Evolutionary conservation across 2,329 filamentous ascomycete genomes (phyloP).

Genomic region (Acrocalymma vagum): DNA sequence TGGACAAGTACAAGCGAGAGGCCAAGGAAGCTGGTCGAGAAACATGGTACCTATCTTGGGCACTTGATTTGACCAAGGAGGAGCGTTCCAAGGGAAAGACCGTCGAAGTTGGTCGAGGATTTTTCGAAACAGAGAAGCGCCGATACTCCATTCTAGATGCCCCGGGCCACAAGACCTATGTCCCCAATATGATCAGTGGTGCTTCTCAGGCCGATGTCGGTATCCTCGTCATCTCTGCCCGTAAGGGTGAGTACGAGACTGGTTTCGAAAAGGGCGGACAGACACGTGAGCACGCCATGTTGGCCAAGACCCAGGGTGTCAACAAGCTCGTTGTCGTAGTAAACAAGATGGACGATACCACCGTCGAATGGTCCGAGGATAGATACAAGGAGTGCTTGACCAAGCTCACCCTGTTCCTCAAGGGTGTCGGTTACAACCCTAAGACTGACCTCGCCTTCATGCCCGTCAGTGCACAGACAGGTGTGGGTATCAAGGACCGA

Average conservation of each 20-base stretch:
- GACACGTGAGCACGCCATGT: conserved; percentile 95
- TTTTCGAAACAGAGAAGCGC: conserved; percentile 93
- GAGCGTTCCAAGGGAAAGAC: conserved; percentile 97
- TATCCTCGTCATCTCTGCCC: conserved; percentile 92
- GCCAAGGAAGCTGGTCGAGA: conserved; percentile 96
- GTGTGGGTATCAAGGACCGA: conserved; percentile 86
- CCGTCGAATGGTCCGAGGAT: conserved; percentile 93
- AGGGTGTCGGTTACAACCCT: conserved; percentile 90
- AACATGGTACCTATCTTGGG: conserved; percentile 99
- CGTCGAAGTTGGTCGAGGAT: conserved; percentile 93
- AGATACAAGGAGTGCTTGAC: conserved; percentile 92
- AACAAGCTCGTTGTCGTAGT: conserved; percentile 89
- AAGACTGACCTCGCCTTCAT: conserved; percentile 95
- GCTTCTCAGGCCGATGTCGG: conserved; percentile 73
- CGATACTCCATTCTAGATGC: conserved; percentile 97
- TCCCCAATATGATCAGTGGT: conserved; percentile 97
- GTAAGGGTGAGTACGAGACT: conserved; percentile 98
- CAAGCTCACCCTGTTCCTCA: conserved; percentile 88
- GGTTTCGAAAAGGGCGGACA: conserved; percentile 97
- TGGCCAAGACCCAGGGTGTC: conserved; percentile 97
- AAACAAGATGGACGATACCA: conserved; percentile 99
- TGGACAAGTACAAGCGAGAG: conserved; percentile 92
- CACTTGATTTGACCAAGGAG: conserved; percentile 95
- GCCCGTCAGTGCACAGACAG: conserved; percentile 91
- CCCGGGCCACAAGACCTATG: conserved; percentile 96